phyloP scores from a whole-genome alignment of 768 basidiomycete genomes.

The Mrakia gelida region DNA sequence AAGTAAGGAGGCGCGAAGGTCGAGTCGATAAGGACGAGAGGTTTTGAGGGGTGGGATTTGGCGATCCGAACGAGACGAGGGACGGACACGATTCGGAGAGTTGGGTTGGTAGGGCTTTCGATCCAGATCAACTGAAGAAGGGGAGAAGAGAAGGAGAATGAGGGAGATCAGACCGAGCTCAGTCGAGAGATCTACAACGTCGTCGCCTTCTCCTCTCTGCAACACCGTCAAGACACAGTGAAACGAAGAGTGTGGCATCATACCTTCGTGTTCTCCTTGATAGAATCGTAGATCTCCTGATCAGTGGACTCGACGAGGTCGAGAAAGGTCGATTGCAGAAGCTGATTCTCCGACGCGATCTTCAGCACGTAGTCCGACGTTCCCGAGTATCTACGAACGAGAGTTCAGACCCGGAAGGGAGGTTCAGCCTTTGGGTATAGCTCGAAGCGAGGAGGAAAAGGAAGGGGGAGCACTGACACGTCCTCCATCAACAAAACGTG shows the following conservation, averaged over 20 bases:
- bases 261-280: conserved; percentile 73
- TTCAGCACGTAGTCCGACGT: conserved; percentile 56
- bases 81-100: conserved; percentile 79
- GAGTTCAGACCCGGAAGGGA: not conserved
- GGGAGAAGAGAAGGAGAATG: not conserved
- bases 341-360: conserved; percentile 63
- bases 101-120: conserved; percentile 92
- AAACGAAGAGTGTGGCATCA: conserved; percentile 39
- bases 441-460: too few species aligned
- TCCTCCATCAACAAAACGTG: conserved; percentile 17
- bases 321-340: conserved; percentile 67
- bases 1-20: conserved; percentile 92
- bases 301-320: conserved; percentile 71
- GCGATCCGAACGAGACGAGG: conserved; percentile 63
- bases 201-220: too few species aligned
- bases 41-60: conserved; percentile 53
- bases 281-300: conserved; percentile 58
- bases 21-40: conserved; percentile 85
- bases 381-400: conserved; percentile 5
- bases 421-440: not conserved
- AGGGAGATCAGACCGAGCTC: not conserved
- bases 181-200: not conserved
- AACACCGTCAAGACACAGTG: conserved; percentile 37
- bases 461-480: conserved; percentile 6
- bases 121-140: conserved; percentile 76